A percentile compares a stretch with the other conserved stretches of the same genome.
Conservation (phyloP, 2,329 filamentous ascomycete species). For the Aspergillus costaricaensis region DNA sequence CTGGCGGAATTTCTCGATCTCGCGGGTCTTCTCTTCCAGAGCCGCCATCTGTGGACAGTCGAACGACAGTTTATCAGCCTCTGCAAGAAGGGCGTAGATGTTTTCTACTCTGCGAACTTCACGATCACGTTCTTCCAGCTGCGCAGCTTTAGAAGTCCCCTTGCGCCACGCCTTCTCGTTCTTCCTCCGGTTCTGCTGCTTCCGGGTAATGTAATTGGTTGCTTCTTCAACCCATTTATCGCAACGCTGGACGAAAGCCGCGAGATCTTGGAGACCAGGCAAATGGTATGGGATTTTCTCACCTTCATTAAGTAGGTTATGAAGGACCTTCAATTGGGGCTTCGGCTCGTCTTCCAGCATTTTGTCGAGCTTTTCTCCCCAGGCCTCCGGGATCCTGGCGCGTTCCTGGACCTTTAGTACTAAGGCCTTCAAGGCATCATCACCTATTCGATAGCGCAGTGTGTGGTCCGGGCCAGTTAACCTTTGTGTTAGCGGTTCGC, state of each 20-base stretch:
- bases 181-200: conserved; percentile 95
- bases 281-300: conserved; percentile 94
- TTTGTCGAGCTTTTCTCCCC: conserved; percentile 87
- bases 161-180: conserved; percentile 85
- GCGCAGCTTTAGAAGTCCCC: conserved; percentile 69
- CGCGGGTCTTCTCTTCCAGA: conserved; percentile 79
- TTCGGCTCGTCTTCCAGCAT: conserved; percentile 79
- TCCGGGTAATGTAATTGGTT: conserved; percentile 91
- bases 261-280: conserved; percentile 76
- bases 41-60: conserved; percentile 88
- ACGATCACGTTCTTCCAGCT: conserved; percentile 79
- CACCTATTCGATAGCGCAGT: conserved; percentile 74
- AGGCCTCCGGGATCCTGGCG: conserved; percentile 78
- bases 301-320: conserved; percentile 83
- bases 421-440: conserved; percentile 66
- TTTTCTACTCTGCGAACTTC: conserved; percentile 88
- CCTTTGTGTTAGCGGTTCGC: conserved; percentile 65
- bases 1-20: conserved; percentile 80
- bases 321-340: conserved; percentile 82
- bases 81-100: conserved; percentile 77
- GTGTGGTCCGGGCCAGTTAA: conserved; percentile 70
- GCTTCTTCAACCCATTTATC: conserved; percentile 98
- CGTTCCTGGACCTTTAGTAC: conserved; percentile 82
- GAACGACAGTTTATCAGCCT: conserved; percentile 86
- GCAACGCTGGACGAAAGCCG: conserved; percentile 90